Conservation (phyloP, 2,329 filamentous ascomycete species). For the Ophiocordyceps polyrhachis-furcata region DNA sequence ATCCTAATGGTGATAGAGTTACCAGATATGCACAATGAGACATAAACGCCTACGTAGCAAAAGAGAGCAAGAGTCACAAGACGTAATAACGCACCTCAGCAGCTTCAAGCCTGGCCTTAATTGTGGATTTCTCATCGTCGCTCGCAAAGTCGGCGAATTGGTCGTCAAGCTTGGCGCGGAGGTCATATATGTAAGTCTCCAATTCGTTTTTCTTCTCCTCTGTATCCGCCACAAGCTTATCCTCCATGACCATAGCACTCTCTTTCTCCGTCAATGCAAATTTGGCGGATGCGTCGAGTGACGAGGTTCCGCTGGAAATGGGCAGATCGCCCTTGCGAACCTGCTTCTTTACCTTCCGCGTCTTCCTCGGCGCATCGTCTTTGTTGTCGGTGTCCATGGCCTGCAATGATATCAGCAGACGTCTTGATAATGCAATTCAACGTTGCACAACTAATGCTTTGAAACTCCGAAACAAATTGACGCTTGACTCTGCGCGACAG, state of each 20-base stretch:
- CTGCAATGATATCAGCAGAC: constrained; percentile 18
- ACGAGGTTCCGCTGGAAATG: constrained; percentile 64
- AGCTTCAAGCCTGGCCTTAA: constrained; percentile 65
- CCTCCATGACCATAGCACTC: constrained; percentile 83
- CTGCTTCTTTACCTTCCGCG: constrained; percentile 97
- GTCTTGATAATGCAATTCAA: background rate
- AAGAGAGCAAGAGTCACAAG: no score
- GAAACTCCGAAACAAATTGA: no score
- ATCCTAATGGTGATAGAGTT: constrained; percentile 40
- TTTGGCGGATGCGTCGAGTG: constrained; percentile 53
- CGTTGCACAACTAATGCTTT: no score
- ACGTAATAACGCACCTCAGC: constrained; percentile 73
- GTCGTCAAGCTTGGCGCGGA: constrained; percentile 88
- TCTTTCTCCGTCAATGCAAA: constrained; percentile 61
- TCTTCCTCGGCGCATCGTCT: constrained; percentile 60
- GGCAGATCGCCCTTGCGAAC: constrained; percentile 92
- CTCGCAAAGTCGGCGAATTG: constrained; percentile 74
- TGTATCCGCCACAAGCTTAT: constrained; percentile 95
- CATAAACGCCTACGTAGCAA: no score
- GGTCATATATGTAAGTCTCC: constrained; percentile 91
- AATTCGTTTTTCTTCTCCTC: constrained; percentile 99
- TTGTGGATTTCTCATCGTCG: constrained; percentile 80
- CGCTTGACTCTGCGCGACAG: no score
- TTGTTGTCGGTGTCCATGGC: constrained; percentile 73
- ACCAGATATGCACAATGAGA: constrained; percentile 3